Percentiles rank a stretch among this genome's conserved stretches.
Conservation (phyloP, 2,329 filamentous ascomycete species). For the Monosporascus sp. region DNA sequence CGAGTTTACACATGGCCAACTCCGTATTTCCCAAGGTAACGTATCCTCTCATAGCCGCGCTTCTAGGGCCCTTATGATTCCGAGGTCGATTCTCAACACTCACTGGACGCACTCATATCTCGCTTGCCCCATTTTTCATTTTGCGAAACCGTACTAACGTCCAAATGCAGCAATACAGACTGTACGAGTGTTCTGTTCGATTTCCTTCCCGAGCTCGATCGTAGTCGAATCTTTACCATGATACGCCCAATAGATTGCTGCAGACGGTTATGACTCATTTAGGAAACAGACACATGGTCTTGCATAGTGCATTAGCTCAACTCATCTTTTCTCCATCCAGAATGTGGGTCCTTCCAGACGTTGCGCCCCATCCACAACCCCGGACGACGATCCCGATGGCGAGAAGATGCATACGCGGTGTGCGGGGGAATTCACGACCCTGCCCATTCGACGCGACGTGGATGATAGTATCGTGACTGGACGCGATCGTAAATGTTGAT, state of each 20-base stretch:
- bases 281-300: constrained; percentile 18
- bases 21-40: constrained; percentile 6
- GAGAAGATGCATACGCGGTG: constrained; percentile 12
- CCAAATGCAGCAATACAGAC: constrained; percentile 3
- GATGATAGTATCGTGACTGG: constrained; percentile 12
- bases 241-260: neutral
- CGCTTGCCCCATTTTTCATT: constrained; percentile 1
- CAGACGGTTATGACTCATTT: constrained; percentile 26
- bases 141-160: constrained; percentile 11
- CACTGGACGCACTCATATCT: constrained; percentile 12
- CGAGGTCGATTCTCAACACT: constrained; percentile 14
- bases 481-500: constrained; percentile 15
- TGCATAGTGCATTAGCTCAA: constrained; percentile 19
- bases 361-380: constrained; percentile 3
- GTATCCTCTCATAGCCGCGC: constrained; percentile 16
- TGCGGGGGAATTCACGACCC: neutral
- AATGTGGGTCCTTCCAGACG: constrained; percentile 7
- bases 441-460: constrained; percentile 15
- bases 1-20: neutral
- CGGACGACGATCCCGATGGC: constrained; percentile 3
- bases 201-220: neutral
- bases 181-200: constrained; percentile 2
- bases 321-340: constrained; percentile 1
- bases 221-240: neutral
- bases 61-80: constrained; percentile 12